phyloP scores from a whole-genome alignment of 768 basidiomycete genomes.

The Macrolepiota dolichaula region DNA sequence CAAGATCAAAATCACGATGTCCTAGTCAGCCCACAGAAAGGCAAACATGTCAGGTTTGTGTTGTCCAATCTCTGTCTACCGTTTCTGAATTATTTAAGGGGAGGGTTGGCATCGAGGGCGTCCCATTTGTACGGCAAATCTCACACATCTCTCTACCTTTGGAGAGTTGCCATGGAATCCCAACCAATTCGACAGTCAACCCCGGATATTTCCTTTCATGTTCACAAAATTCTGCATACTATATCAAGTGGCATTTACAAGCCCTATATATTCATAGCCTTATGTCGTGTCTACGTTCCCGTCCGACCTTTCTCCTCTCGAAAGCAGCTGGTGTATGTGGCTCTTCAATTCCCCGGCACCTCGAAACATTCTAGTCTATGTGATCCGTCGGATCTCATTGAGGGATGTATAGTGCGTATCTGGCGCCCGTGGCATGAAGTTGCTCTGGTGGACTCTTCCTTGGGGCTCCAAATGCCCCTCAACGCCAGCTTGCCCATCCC shows the following conservation, averaged over 20 bases:
- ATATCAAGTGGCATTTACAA: constrained; percentile 23
- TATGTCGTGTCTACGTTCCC: constrained; percentile 29
- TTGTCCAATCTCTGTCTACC: not conserved
- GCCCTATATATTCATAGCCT: constrained; percentile 32
- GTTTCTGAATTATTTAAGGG: constrained; percentile 29
- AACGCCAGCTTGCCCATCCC: constrained; percentile 24
- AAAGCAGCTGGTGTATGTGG: constrained; percentile 5
- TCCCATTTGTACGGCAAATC: constrained; percentile 38
- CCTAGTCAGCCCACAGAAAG: constrained; percentile 3
- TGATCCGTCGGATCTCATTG: not conserved
- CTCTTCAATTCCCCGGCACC: not conserved
- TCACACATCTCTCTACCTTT: constrained; percentile 45
- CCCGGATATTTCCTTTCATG: constrained; percentile 41
- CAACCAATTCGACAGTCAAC: constrained; percentile 26
- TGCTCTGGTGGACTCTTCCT: not conserved
- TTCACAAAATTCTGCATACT: constrained; percentile 39
- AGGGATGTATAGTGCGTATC: constrained; percentile 24
- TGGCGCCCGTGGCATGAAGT: constrained; percentile 53
- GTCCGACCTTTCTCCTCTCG: constrained; percentile 7
- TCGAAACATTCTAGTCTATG: not conserved
- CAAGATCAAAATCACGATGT: not conserved
- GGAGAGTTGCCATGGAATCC: constrained; percentile 49
- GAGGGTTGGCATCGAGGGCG: constrained; percentile 52
- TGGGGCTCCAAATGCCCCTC: constrained; percentile 14
- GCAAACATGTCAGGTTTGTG: constrained; percentile 6